Conservation (phyloP, 2,329 filamentous ascomycete genomes). For the Fusarium marasasianum region DNA sequence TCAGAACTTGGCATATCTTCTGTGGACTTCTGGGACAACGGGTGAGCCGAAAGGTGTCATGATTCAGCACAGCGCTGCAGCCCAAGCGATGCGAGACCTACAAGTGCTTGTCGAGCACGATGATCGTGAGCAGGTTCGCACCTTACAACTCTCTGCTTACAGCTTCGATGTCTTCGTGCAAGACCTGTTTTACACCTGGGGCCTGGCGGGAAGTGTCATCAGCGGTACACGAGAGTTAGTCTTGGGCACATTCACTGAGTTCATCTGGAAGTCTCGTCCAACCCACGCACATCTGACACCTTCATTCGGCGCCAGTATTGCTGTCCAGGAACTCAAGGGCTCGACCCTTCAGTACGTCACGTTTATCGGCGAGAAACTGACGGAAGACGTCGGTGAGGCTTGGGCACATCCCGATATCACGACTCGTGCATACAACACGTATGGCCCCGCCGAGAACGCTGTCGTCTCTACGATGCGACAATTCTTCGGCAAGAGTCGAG, state of each 20-base stretch:
- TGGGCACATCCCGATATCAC: slow-evolving; percentile 17
- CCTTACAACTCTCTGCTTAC: slow-evolving; percentile 13
- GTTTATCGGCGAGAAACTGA: slow-evolving; percentile 19
- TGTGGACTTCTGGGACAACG: slow-evolving; percentile 22
- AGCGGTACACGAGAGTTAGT: slow-evolving; percentile 17
- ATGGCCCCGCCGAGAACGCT: slow-evolving; percentile 14
- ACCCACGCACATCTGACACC: slow-evolving; percentile 23
- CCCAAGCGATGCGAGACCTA: slow-evolving; percentile 16
- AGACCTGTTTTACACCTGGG: slow-evolving; percentile 23
- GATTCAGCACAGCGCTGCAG: slow-evolving; percentile 18
- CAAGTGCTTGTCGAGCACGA: slow-evolving; percentile 24
- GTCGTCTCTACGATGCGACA: slow-evolving; percentile 23
- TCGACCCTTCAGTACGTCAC: slow-evolving; percentile 22
- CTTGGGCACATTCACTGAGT: slow-evolving; percentile 18
- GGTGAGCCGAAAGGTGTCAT: slow-evolving; percentile 28
- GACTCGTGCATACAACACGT: slow-evolving; percentile 18
- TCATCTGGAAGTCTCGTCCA: slow-evolving; percentile 18
- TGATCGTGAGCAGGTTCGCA: slow-evolving; percentile 9
- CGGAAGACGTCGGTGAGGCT: slow-evolving; percentile 18
- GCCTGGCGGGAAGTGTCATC: slow-evolving; percentile 1
- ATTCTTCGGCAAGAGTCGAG: slow-evolving; percentile 15
- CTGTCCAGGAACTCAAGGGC: slow-evolving; percentile 8
- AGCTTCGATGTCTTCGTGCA: slow-evolving; percentile 30
- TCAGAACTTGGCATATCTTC: slow-evolving; percentile 3
- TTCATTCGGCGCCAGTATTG: slow-evolving; percentile 22